A percentile compares a stretch with the other conserved stretches of the same genome.
Conservation (phyloP, 208 protist species). For the Angomonas ambiguus region DNA sequence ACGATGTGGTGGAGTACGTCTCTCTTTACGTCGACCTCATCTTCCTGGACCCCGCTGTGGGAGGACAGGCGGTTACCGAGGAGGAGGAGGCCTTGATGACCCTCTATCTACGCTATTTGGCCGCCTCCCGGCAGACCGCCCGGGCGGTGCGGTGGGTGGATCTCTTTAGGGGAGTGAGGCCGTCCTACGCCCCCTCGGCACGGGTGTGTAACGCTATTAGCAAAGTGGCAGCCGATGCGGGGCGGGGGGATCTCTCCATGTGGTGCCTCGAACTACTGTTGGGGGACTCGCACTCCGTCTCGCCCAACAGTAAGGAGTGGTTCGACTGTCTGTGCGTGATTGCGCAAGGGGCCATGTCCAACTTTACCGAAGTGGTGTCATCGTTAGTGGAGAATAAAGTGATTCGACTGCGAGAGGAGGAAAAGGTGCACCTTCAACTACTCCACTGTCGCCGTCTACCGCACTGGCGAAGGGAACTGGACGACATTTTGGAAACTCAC, state of each 20-base stretch:
- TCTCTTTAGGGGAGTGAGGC: constrained; percentile 17
- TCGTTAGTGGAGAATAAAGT: constrained; percentile 50
- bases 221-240: constrained; percentile 21
- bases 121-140: background rate
- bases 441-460: constrained; percentile 53
- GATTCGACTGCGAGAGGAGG: constrained; percentile 41
- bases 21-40: constrained; percentile 25
- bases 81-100: background rate
- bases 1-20: constrained; percentile 27
- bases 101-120: constrained; percentile 9
- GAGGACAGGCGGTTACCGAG: background rate
- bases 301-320: constrained; percentile 43
- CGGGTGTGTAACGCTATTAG: constrained; percentile 18
- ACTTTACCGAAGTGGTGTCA: constrained; percentile 54
- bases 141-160: constrained; percentile 19
- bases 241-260: constrained; percentile 21
- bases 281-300: constrained; percentile 16
- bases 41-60: constrained; percentile 8
- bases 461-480: constrained; percentile 37
- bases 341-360: constrained; percentile 49
- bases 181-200: constrained; percentile 17
- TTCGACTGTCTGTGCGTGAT: constrained; percentile 54
- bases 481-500: constrained; percentile 20
- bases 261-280: constrained; percentile 45
- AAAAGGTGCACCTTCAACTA: constrained; percentile 56